Conservation (phyloP, 1,284 basidiomycete genomes). For the Clitocybe nebularis region DNA sequence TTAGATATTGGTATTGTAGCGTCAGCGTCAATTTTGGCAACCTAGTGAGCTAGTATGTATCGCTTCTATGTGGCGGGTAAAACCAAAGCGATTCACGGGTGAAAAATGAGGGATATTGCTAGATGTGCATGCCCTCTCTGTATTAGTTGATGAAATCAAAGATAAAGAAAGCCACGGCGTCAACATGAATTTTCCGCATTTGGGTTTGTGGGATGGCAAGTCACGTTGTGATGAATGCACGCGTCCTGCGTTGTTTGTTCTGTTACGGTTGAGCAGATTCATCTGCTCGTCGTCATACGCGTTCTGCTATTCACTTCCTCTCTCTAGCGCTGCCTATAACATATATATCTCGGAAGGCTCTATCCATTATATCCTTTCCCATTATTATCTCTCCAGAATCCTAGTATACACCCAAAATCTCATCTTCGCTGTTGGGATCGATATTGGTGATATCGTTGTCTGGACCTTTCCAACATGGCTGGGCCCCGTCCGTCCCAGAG, state of each 20-base stretch:
- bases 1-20: too few species aligned
- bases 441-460: constrained; percentile 3
- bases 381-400: not conserved
- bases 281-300: not conserved
- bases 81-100: too few species aligned
- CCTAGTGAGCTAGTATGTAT: too few species aligned
- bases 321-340: too few species aligned
- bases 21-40: too few species aligned
- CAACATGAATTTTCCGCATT: too few species aligned
- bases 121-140: constrained; percentile 11
- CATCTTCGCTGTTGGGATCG: constrained; percentile 1
- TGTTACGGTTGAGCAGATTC: too few species aligned
- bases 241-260: constrained; percentile 1
- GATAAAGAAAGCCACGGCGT: too few species aligned
- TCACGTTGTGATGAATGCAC: constrained; percentile 3
- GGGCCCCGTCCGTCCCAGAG: constrained; percentile 44
- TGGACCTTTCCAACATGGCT: constrained; percentile 26
- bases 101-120: constrained; percentile 10
- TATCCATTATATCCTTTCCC: not conserved
- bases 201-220: too few species aligned
- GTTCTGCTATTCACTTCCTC: not conserved
- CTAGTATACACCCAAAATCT: not conserved
- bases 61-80: too few species aligned
- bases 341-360: not conserved
- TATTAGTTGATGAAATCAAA: too few species aligned